phyloP scores from a whole-genome alignment of 2,329 filamentous ascomycete genomes.

The Graphiopsis chlorocephala region DNA sequence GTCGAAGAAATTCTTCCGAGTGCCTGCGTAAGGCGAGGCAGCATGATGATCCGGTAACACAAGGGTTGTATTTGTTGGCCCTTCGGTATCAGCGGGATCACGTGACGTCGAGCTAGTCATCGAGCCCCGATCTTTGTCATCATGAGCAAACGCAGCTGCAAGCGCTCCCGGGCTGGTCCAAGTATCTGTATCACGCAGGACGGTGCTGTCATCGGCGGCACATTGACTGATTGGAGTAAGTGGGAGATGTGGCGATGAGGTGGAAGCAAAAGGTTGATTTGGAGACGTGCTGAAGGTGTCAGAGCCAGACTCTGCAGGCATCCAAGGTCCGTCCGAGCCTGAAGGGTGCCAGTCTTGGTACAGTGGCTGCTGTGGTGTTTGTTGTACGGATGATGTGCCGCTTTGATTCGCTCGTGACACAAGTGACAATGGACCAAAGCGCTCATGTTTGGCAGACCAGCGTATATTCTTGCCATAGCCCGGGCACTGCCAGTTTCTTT shows the following conservation, averaged over 20 bases:
- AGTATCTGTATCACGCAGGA: background rate
- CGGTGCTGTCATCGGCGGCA: background rate
- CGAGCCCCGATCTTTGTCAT: background rate
- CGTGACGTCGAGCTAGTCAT: background rate
- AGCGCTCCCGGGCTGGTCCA: background rate
- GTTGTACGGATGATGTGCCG: background rate
- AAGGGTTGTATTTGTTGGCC: background rate
- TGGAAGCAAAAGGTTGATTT: background rate
- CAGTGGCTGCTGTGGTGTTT: background rate
- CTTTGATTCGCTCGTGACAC: background rate
- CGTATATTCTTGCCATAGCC: constrained; percentile 16
- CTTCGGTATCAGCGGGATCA: background rate
- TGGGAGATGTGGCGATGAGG: background rate
- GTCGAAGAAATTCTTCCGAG: background rate
- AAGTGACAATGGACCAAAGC: background rate
- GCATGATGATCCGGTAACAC: too few species aligned
- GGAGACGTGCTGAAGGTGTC: background rate
- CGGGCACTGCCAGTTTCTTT: constrained; percentile 10
- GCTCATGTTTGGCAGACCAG: constrained; percentile 17
- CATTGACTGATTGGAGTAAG: background rate
- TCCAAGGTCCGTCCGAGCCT: background rate
- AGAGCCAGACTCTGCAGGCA: background rate
- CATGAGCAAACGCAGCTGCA: background rate
- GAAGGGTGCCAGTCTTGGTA: background rate
- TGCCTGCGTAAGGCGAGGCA: background rate